A percentile compares a stretch with the other conserved stretches of the same genome.
Conservation (phyloP, 2,329 filamentous ascomycete species). For the Magnaporthiopsis incrustans region DNA sequence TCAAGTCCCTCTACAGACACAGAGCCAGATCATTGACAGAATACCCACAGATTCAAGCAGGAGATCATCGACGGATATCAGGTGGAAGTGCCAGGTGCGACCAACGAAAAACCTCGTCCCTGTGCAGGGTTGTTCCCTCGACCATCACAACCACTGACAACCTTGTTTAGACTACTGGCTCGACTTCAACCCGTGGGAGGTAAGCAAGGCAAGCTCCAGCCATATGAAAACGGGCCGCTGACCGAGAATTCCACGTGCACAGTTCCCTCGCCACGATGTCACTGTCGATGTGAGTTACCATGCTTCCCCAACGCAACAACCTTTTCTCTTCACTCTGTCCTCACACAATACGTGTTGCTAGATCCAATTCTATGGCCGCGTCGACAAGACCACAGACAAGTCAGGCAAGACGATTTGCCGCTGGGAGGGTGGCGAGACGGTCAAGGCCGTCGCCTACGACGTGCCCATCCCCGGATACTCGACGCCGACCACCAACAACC, state of each 20-base stretch:
- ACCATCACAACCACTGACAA: too few species aligned
- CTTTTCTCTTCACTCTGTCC: neutral
- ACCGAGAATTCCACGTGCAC: neutral
- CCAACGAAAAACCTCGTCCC: too few species aligned
- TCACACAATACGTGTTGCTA: conserved; percentile 18
- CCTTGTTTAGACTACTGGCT: conserved; percentile 74
- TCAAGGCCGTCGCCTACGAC: conserved; percentile 88
- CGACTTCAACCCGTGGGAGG: conserved; percentile 97
- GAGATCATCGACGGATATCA: conserved; percentile 98
- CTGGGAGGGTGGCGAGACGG: conserved; percentile 92
- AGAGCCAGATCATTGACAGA: too few species aligned
- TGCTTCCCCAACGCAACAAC: conserved; percentile 30
- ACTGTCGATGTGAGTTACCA: conserved; percentile 56
- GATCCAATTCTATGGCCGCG: conserved; percentile 90
- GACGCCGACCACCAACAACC: conserved; percentile 89
- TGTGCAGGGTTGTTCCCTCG: too few species aligned
- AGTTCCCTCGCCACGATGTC: conserved; percentile 86
- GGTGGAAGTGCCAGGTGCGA: conserved; percentile 68
- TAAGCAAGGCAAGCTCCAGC: neutral
- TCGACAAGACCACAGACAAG: conserved; percentile 66
- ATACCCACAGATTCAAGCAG: conserved; percentile 66
- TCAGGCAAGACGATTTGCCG: conserved; percentile 65
- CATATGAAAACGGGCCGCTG: neutral
- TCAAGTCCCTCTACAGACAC: too few species aligned
- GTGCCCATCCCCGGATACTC: conserved; percentile 85